Conservation (phyloP, 2,329 filamentous ascomycete species). For the Mycosphaerella sp. region DNA sequence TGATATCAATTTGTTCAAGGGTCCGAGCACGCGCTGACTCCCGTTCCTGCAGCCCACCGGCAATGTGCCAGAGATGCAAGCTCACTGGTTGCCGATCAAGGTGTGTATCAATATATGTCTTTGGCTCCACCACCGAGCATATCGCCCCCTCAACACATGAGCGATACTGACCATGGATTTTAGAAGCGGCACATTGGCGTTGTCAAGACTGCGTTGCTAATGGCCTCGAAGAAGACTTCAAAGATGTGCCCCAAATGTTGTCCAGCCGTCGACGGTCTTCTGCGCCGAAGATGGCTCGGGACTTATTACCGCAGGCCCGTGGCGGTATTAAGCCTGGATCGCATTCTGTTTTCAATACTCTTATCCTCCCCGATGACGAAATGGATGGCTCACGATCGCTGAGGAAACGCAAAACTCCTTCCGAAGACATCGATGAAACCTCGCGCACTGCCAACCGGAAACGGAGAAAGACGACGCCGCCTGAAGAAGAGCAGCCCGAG, state of each 20-base stretch:
- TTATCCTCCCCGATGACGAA: constrained; percentile 64
- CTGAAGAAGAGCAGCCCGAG: constrained; percentile 19
- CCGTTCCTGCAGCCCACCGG: constrained; percentile 66
- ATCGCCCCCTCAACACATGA: constrained; percentile 9
- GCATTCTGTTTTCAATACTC: constrained; percentile 69
- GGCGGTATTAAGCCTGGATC: constrained; percentile 61
- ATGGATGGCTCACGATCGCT: constrained; percentile 71
- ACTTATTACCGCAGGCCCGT: constrained; percentile 63
- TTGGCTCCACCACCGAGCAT: constrained; percentile 8
- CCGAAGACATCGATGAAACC: constrained; percentile 48
- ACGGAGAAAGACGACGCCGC: constrained; percentile 37
- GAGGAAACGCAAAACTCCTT: constrained; percentile 72
- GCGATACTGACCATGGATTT: constrained; percentile 17
- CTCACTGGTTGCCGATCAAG: constrained; percentile 55
- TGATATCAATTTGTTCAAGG: constrained; percentile 28
- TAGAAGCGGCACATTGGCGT: constrained; percentile 55
- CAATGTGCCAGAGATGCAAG: constrained; percentile 75
- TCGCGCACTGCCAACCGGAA: constrained; percentile 36
- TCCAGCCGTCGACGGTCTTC: constrained; percentile 50
- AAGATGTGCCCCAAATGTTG: constrained; percentile 34
- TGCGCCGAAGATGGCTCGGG: constrained; percentile 57
- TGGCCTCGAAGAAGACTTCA: constrained; percentile 39
- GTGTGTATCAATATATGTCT: constrained; percentile 44
- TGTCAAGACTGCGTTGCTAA: constrained; percentile 54
- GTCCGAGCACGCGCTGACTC: constrained; percentile 39